A percentile compares a stretch with the other conserved stretches of the same genome.
Evolutionary conservation across 2,329 filamentous ascomycete genomes (phyloP).

Genomic region (Aureobasidium sp.): DNA sequence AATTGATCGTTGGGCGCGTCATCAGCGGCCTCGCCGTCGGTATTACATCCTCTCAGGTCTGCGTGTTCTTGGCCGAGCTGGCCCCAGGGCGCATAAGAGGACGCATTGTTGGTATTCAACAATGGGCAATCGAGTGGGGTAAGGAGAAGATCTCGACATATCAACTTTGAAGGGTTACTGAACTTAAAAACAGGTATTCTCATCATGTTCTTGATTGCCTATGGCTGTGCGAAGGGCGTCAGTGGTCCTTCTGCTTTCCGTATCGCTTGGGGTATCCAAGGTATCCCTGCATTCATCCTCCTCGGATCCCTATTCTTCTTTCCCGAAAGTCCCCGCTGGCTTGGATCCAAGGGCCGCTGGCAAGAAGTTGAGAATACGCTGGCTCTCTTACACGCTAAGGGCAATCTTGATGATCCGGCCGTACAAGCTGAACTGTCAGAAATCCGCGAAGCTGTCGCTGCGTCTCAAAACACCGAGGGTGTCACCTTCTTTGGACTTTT

Average conservation of each 20-base stretch:
- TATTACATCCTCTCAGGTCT: slow-evolving; percentile 84
- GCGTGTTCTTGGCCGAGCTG: slow-evolving; percentile 90
- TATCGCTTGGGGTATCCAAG: slow-evolving; percentile 53
- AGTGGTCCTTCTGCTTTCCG: slow-evolving; percentile 50
- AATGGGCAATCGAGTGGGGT: slow-evolving; percentile 62
- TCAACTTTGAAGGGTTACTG: background rate
- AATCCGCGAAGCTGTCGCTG: slow-evolving; percentile 33
- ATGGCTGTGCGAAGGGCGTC: slow-evolving; percentile 49
- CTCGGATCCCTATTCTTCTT: slow-evolving; percentile 41
- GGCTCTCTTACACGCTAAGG: slow-evolving; percentile 39
- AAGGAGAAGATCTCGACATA: background rate
- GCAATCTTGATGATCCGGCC: slow-evolving; percentile 37
- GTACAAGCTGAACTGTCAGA: slow-evolving; percentile 43
- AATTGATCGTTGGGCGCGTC: slow-evolving; percentile 61
- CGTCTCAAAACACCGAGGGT: slow-evolving; percentile 34
- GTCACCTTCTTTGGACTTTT: slow-evolving; percentile 38
- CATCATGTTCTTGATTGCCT: slow-evolving; percentile 57
- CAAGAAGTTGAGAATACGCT: slow-evolving; percentile 39
- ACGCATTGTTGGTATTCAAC: slow-evolving; percentile 57
- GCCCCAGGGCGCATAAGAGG: slow-evolving; percentile 42
- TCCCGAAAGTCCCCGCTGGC: slow-evolving; percentile 41
- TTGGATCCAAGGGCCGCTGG: slow-evolving; percentile 39
- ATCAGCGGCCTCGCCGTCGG: slow-evolving; percentile 82
- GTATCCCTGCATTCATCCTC: slow-evolving; percentile 39
- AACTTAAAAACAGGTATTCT: slow-evolving; percentile 46